Evolutionary conservation across 176 grass and related monocot genomes (phyloP).

Genomic region (Neostapfia colusana): DNA sequence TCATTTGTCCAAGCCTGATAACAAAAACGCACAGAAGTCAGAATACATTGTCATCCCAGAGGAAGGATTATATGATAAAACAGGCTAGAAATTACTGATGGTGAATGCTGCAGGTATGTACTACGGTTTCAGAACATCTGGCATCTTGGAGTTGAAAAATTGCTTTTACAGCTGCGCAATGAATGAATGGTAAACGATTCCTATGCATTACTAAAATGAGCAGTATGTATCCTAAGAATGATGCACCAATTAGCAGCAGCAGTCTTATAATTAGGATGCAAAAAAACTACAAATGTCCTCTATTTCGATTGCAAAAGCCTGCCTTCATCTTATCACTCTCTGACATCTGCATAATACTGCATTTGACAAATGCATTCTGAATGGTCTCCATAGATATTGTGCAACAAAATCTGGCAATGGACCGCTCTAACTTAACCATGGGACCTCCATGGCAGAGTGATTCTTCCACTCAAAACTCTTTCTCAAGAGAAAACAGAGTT

Average conservation of each 20-base stretch:
- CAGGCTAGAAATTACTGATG: background rate
- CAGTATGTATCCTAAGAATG: background rate
- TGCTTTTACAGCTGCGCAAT: too few species aligned
- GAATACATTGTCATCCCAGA: background rate
- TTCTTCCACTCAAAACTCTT: background rate
- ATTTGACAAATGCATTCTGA: background rate
- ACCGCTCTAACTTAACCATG: too few species aligned
- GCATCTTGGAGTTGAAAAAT: background rate
- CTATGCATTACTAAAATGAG: background rate
- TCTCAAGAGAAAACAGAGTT: background rate
- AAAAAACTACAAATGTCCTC: too few species aligned
- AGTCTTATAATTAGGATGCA: background rate
- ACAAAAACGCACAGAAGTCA: background rate
- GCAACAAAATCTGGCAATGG: background rate
- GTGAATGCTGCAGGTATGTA: background rate
- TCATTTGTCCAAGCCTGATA: slow-evolving; percentile 73
- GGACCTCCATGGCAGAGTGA: background rate
- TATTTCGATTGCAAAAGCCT: too few species aligned
- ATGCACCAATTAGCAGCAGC: background rate
- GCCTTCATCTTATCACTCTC: background rate
- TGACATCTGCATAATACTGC: background rate
- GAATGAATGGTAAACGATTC: background rate
- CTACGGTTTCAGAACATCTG: background rate
- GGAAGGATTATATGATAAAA: background rate
- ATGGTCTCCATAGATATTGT: background rate